phyloP scores from a whole-genome alignment of 2,329 filamentous ascomycete genomes.

The Aspergillus chevalieri region DNA sequence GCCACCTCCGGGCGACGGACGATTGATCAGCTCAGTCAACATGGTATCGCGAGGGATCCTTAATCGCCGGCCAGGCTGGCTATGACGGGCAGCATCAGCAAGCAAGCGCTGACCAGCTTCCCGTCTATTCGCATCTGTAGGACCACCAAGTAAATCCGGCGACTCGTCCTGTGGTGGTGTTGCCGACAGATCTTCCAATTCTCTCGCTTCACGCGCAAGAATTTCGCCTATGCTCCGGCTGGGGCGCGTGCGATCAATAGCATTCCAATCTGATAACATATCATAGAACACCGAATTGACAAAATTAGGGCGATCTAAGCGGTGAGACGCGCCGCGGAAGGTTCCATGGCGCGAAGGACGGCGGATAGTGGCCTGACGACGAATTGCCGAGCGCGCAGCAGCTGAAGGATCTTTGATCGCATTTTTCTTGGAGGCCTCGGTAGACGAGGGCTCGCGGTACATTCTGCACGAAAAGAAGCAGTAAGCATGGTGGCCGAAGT shows the following conservation, averaged over 20 bases:
- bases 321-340: slow-evolving; percentile 22
- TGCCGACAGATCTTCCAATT: slow-evolving; percentile 4
- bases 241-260: too few species aligned
- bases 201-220: slow-evolving; percentile 20
- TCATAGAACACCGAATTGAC: background rate
- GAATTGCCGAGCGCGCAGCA: slow-evolving; percentile 52
- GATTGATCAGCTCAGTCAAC: slow-evolving; percentile 20
- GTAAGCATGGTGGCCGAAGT: slow-evolving; percentile 13
- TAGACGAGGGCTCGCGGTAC: slow-evolving; percentile 49
- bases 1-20: slow-evolving; percentile 15
- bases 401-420: slow-evolving; percentile 50
- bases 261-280: slow-evolving; percentile 4
- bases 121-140: slow-evolving; percentile 20
- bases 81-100: slow-evolving; percentile 29
- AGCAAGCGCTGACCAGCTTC: slow-evolving; percentile 31
- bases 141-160: slow-evolving; percentile 18
- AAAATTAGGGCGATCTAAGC: slow-evolving; percentile 22
- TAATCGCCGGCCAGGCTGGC: slow-evolving; percentile 27
- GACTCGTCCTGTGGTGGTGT: slow-evolving; percentile 23
- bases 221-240: slow-evolving; percentile 24
- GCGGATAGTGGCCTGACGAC: slow-evolving; percentile 43
- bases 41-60: slow-evolving; percentile 33
- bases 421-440: slow-evolving; percentile 35
- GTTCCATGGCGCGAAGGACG: slow-evolving; percentile 24
- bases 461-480: slow-evolving; percentile 34